Conservation (phyloP, 2,329 filamentous ascomycete species). For the Ophiostoma novo-ulmi region DNA sequence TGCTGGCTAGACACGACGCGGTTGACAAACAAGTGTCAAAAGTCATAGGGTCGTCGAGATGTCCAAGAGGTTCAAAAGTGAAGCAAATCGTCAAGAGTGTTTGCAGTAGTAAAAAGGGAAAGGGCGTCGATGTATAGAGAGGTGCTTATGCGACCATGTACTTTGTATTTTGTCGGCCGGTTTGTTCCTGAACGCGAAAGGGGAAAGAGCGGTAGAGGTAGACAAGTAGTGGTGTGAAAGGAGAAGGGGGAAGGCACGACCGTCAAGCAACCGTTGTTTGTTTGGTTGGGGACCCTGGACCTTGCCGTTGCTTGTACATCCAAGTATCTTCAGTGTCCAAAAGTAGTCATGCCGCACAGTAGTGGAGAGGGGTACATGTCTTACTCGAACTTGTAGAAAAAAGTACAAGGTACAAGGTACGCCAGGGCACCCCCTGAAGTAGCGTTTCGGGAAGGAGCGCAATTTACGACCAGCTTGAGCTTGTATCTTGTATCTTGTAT, state of each 20-base stretch:
- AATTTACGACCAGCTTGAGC: neutral
- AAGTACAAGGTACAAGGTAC: slow-evolving; percentile 3
- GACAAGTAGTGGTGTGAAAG: neutral
- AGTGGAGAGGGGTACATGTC: neutral
- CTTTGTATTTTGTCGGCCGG: neutral
- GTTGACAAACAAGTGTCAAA: neutral
- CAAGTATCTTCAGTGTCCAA: neutral
- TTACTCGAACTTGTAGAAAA: neutral
- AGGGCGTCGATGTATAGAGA: slow-evolving; percentile 1
- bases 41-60: neutral
- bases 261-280: neutral
- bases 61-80: neutral
- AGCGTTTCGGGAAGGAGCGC: slow-evolving; percentile 11
- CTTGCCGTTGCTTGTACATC: neutral
- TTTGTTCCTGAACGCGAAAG: slow-evolving; percentile 3
- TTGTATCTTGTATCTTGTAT: neutral
- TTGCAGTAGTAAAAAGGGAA: neutral
- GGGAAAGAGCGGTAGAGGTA: slow-evolving; percentile 13
- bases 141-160: slow-evolving; percentile 4
- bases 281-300: slow-evolving; percentile 6
- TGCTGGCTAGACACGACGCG: slow-evolving; percentile 1
- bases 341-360: neutral
- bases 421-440: neutral
- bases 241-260: slow-evolving; percentile 10
- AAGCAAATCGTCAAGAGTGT: neutral